Evolutionary conservation across 2,329 filamentous ascomycete species (phyloP).

Genomic region (Fusarium sulawesiense): DNA sequence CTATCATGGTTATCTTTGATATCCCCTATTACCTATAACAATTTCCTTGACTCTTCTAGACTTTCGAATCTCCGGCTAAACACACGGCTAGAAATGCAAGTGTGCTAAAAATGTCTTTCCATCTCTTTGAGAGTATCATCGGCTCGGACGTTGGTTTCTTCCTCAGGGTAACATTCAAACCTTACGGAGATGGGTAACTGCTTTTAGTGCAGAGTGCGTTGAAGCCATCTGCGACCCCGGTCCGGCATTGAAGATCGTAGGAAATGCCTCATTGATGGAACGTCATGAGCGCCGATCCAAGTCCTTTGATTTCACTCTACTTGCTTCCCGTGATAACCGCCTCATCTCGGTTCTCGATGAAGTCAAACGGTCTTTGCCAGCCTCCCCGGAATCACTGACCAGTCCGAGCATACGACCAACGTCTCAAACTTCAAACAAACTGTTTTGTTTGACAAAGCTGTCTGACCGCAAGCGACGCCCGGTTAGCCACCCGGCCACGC

Average conservation of each 20-base stretch:
- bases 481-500: conserved; percentile 17
- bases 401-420: conserved; percentile 19
- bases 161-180: conserved; percentile 18
- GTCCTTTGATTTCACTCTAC: conserved; percentile 34
- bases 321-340: background rate
- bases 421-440: conserved; percentile 32
- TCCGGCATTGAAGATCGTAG: conserved; percentile 19
- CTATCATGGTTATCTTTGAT: conserved; percentile 14
- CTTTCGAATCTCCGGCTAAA: conserved; percentile 17
- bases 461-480: conserved; percentile 11
- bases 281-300: conserved; percentile 28
- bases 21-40: conserved; percentile 8
- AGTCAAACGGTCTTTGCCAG: conserved; percentile 4
- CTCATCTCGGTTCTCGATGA: background rate
- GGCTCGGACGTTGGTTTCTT: conserved; percentile 11
- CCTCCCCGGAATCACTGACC: conserved; percentile 10
- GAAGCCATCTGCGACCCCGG: conserved; percentile 25
- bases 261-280: conserved; percentile 36
- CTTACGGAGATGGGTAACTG: conserved; percentile 8
- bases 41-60: conserved; percentile 4
- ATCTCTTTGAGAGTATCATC: background rate
- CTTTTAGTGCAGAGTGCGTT: conserved; percentile 18
- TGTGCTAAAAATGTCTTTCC: conserved; percentile 8
- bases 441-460: conserved; percentile 21
- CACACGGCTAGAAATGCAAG: background rate